phyloP scores from a whole-genome alignment of 2,329 filamentous ascomycete species.

The Ophiocordyceps robertsii region DNA sequence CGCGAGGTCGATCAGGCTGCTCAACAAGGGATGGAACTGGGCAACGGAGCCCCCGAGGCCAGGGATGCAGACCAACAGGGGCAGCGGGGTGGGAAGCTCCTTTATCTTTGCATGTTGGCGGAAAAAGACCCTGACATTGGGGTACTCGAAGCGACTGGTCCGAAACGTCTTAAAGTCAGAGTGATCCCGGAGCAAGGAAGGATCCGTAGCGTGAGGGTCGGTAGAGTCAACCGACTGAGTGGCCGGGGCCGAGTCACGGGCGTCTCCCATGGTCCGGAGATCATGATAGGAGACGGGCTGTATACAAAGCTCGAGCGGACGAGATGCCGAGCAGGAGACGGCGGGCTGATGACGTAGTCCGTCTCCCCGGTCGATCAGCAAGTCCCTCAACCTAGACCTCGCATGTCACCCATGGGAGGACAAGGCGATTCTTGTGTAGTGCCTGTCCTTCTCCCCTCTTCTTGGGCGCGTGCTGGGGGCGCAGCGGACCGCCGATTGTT shows the following conservation, averaged over 20 bases:
- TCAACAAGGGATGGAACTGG: constrained; percentile 73
- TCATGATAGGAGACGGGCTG: not conserved
- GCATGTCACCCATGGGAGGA: not conserved
- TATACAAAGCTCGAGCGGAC: no score
- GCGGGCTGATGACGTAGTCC: not conserved
- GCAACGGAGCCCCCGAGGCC: constrained; percentile 85
- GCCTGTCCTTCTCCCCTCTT: not conserved
- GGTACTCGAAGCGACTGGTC: constrained; percentile 59
- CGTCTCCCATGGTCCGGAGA: constrained; percentile 1
- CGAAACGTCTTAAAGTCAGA: constrained; percentile 59
- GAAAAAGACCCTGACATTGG: constrained; percentile 70
- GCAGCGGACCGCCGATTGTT: no score
- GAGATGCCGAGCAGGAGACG: no score
- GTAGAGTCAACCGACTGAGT: constrained; percentile 2
- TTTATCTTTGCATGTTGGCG: constrained; percentile 69
- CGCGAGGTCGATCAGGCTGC: constrained; percentile 68
- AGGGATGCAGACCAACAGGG: constrained; percentile 81
- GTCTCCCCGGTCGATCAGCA: not conserved
- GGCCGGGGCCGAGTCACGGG: not conserved
- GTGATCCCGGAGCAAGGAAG: constrained; percentile 66
- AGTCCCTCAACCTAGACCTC: not conserved
- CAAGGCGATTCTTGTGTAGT: not conserved
- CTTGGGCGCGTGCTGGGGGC: no score
- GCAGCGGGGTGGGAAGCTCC: constrained; percentile 66
- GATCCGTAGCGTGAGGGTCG: constrained; percentile 48